These are phyloP conservation scores for Kwoniella sp. DNA, from an alignment of 768 basidiomycete species.

Conservation along the genomic window DNA sequence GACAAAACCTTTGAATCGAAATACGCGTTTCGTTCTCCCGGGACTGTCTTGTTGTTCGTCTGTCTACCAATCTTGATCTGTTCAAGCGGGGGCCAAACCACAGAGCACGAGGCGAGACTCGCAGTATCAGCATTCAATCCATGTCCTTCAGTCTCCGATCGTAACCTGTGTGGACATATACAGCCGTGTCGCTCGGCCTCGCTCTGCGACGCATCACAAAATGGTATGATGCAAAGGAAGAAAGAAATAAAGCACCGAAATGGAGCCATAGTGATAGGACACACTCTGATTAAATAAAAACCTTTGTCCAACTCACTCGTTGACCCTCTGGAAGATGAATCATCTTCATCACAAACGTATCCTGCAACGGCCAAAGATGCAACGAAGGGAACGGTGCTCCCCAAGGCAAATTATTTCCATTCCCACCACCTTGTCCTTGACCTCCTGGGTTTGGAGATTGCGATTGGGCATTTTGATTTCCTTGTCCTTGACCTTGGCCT, in stretches of 20 bases:
- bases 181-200: too few species aligned
- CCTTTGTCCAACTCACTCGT: slow-evolving; percentile 26
- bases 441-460: background rate
- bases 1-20: slow-evolving; percentile 95
- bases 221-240: background rate
- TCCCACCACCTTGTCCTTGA: slow-evolving; percentile 1
- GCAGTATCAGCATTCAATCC: too few species aligned
- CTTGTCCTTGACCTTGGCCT: background rate
- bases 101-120: too few species aligned
- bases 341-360: slow-evolving; percentile 91
- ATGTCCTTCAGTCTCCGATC: too few species aligned
- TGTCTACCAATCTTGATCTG: slow-evolving; percentile 85
- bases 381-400: slow-evolving; percentile 58
- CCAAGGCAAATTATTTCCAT: slow-evolving; percentile 27
- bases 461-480: background rate
- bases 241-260: too few species aligned
- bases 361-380: slow-evolving; percentile 83
- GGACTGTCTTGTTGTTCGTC: slow-evolving; percentile 92
- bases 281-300: too few species aligned
- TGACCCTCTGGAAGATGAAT: slow-evolving; percentile 60
- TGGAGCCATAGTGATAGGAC: too few species aligned
- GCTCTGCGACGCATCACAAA: too few species aligned
- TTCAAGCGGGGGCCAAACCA: background rate
- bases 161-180: too few species aligned
- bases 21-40: slow-evolving; percentile 87